Evolutionary conservation across 768 basidiomycete genomes (phyloP), one percentile per base, ranked within the genome.

Genomic region (Vararia minispora): DNA sequence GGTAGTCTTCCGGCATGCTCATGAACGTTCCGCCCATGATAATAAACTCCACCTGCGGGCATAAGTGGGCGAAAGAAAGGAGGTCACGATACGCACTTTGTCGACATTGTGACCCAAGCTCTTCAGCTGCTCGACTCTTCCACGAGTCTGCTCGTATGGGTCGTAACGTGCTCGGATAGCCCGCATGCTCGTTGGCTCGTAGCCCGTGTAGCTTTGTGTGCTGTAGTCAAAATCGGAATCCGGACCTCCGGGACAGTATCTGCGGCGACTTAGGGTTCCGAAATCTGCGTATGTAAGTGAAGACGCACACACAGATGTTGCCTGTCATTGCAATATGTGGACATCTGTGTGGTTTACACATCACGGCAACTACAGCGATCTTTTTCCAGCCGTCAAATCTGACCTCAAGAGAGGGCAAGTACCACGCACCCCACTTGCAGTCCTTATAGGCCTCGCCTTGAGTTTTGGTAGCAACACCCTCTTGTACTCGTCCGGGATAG

Each of bases 311-410:
- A 62, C 95, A 99, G 40, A 99, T 98, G 52, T 99, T 99, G 21
- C 95, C 95, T 0, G 95, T 99, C 89, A 99, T 95, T 6, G 95
- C 95, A 40, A 99, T 98, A 63, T 99, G 95, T 4, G 95, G 95
- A 67, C 95, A 99, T 38, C 95, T 76, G 67, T 99, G 95, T 2
- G 95, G 95, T 55, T 98, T 99, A 66, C 91, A 94, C 95, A 99
- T 99, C n/a, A 99, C 94, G 7, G 95, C 95, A 11, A 99, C 95
- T 17, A 98, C 94, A 12, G 94, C 95, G 42, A 98, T 92, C 90
- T 94, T 32, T 24, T 13, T 30, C 22, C 18, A 3, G 27, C 34
- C 12, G 14, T 21, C 35, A 38, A 26, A 12, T 22, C 2, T 6
- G 11, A 37, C 22, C 14, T 7, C 16, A 37, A 13, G 7, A 6